Percentiles rank a stretch among this genome's conserved stretches.
Evolutionary conservation across 805 yeast species (phyloP).

Genomic region (Hanseniaspora thailandica): DNA sequence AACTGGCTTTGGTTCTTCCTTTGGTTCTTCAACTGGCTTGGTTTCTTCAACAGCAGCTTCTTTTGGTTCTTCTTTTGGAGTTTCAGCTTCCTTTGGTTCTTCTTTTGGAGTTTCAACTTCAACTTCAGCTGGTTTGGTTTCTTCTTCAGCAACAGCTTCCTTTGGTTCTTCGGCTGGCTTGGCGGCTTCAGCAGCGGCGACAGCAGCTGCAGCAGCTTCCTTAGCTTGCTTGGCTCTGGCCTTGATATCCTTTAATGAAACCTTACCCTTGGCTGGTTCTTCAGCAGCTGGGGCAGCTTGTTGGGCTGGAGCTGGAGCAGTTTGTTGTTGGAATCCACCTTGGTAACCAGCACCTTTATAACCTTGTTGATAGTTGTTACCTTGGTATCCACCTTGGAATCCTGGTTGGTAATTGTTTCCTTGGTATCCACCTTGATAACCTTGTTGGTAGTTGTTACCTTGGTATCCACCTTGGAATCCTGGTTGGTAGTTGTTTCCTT

Average conservation of each 20-base stretch:
- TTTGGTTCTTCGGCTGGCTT: conserved; percentile 26
- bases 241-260: conserved; percentile 26
- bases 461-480: conserved; percentile 20
- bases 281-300: conserved; percentile 24
- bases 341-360: not conserved
- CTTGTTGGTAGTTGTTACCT: conserved; percentile 12
- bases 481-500: conserved; percentile 23
- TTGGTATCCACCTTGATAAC: conserved; percentile 16
- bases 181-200: conserved; percentile 36
- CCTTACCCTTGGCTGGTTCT: conserved; percentile 22
- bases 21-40: conserved; percentile 18
- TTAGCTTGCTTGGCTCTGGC: conserved; percentile 55
- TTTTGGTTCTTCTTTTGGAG: conserved; percentile 20
- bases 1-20: conserved; percentile 21
- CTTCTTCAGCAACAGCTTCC: conserved; percentile 23
- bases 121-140: conserved; percentile 19
- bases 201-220: conserved; percentile 52
- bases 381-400: conserved; percentile 16
- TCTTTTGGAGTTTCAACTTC: conserved; percentile 17
- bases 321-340: not conserved
- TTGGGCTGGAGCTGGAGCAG: not conserved
- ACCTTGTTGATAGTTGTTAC: conserved; percentile 33
- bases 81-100: conserved; percentile 18
- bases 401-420: conserved; percentile 14
- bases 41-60: conserved; percentile 21